Conservation (phyloP, 192 early-diverging fungal species). For the Umbelopsis sp. region DNA sequence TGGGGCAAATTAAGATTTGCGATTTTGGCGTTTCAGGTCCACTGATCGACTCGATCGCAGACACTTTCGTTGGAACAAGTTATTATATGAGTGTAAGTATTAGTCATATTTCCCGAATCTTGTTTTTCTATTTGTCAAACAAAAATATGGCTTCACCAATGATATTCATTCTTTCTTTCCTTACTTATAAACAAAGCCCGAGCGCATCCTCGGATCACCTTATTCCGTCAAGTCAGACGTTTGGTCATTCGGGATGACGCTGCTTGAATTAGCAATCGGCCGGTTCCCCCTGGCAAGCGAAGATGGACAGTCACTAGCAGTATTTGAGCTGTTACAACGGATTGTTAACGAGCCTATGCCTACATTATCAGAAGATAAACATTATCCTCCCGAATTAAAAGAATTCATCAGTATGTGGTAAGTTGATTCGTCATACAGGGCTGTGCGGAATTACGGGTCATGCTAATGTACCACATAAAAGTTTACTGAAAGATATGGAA, state of each 20-base stretch:
- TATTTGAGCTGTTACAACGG: conserved; percentile 92
- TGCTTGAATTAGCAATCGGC: conserved; percentile 82
- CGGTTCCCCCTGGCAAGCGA: conserved; percentile 73
- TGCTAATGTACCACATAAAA: conserved; percentile 10
- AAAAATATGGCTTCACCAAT: not conserved
- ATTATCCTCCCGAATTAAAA: conserved; percentile 15
- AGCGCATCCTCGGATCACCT: conserved; percentile 76
- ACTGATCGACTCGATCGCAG: conserved; percentile 80
- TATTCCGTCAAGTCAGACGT: conserved; percentile 85
- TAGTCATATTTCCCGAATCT: not conserved
- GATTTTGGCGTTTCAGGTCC: conserved; percentile 94
- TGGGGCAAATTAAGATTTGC: conserved; percentile 79
- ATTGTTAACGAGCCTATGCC: conserved; percentile 91
- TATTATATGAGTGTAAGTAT: conserved; percentile 79
- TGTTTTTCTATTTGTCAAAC: not conserved
- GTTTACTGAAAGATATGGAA: conserved; percentile 58
- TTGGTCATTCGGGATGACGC: conserved; percentile 80
- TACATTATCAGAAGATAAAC: conserved; percentile 29
- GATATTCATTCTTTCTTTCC: not conserved
- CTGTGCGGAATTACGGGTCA: not conserved
- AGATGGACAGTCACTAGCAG: conserved; percentile 39
- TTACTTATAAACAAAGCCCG: conserved; percentile 51
- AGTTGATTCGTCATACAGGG: not conserved
- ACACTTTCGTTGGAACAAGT: conserved; percentile 85
- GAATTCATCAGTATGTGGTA: conserved; percentile 31